Evolutionary conservation across 2,329 filamentous ascomycete genomes (phyloP).

Genomic region (Aspergillus viridinutans): DNA sequence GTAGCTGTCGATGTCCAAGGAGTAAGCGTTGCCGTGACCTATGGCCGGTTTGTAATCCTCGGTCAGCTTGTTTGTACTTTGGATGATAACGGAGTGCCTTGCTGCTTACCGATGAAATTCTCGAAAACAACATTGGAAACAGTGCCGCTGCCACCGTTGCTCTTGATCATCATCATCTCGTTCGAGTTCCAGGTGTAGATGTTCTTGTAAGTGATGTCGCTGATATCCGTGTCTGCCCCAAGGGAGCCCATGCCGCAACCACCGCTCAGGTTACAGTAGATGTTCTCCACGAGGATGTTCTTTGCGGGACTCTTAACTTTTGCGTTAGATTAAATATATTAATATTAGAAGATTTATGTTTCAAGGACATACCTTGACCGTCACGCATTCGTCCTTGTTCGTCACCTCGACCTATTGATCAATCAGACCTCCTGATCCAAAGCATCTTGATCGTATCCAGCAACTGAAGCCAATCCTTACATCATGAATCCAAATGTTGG

Average conservation of each 20-base stretch:
- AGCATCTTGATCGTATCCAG: not conserved
- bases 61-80: not conserved
- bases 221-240: conserved; percentile 47
- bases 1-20: conserved; percentile 52
- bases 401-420: conserved; percentile 49
- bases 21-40: conserved; percentile 57
- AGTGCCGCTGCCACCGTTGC: conserved; percentile 53
- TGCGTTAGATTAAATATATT: no score
- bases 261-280: conserved; percentile 61
- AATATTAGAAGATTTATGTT: not conserved
- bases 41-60: no score
- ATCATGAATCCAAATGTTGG: conserved; percentile 57
- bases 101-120: conserved; percentile 49
- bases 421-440: not conserved
- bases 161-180: conserved; percentile 63
- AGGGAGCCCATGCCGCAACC: conserved; percentile 57
- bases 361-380: conserved; percentile 43
- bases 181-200: conserved; percentile 58
- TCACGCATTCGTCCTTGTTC: conserved; percentile 61
- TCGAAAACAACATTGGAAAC: conserved; percentile 49
- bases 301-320: conserved; percentile 41
- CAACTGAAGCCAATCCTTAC: conserved; percentile 13
- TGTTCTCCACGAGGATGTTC: conserved; percentile 56
- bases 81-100: not conserved
- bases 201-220: conserved; percentile 52